phyloP scores from a whole-genome alignment of 768 basidiomycete species.

The Thelephora ganbajun region DNA sequence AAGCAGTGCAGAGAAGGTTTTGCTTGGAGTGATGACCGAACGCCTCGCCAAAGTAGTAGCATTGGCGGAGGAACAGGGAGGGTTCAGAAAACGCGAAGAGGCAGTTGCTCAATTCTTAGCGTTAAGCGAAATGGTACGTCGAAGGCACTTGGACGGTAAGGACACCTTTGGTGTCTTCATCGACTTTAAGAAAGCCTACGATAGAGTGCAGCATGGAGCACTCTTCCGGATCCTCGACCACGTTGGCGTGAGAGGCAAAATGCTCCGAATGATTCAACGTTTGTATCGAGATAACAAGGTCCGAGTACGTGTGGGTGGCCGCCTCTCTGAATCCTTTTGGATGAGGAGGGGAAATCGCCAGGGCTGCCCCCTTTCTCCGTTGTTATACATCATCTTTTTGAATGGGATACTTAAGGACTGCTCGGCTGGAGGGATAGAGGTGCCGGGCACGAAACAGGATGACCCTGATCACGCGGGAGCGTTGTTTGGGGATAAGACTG shows the following conservation, averaged over 20 bases:
- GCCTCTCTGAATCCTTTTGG: background rate
- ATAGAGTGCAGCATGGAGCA: conserved; percentile 6
- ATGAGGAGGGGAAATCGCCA: conserved; percentile 5
- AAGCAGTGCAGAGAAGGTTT: conserved; percentile 4
- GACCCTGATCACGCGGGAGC: background rate
- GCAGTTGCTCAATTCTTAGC: conserved; percentile 6
- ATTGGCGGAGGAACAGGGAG: background rate
- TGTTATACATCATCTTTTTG: conserved; percentile 8
- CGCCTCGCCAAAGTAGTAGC: background rate
- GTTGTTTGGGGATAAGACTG: background rate
- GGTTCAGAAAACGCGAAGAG: conserved; percentile 7
- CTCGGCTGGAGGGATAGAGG: background rate
- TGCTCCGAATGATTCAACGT: background rate
- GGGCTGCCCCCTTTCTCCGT: conserved; percentile 8
- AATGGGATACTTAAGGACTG: background rate
- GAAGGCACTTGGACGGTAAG: background rate
- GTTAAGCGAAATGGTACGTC: conserved; percentile 7
- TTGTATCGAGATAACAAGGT: conserved; percentile 1
- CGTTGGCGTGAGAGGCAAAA: conserved; percentile 2
- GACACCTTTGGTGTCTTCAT: conserved; percentile 6
- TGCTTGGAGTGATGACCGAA: conserved; percentile 4
- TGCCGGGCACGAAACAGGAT: background rate
- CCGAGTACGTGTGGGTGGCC: background rate
- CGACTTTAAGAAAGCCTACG: conserved; percentile 9
- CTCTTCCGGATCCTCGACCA: conserved; percentile 6